phyloP scores from a whole-genome alignment of 192 early-diverging fungal species.

The Linnemannia exigua region DNA sequence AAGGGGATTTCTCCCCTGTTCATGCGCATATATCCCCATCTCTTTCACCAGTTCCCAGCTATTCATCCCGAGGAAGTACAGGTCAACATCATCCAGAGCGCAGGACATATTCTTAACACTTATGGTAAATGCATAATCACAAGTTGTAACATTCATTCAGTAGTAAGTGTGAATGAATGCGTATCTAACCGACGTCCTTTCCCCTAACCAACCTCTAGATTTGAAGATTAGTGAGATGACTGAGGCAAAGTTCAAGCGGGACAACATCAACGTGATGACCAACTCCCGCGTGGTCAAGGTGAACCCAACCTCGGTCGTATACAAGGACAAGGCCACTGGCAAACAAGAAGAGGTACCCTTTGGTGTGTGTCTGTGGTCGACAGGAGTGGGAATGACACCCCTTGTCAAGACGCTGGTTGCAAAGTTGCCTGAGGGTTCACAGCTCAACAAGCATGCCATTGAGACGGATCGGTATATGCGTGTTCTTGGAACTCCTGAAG shows the following conservation, averaged over 20 bases:
- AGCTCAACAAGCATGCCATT: slow-evolving; percentile 73
- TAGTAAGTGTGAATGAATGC: background rate
- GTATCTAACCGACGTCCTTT: background rate
- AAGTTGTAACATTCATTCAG: background rate
- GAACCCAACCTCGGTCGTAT: slow-evolving; percentile 66
- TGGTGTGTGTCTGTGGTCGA: slow-evolving; percentile 70
- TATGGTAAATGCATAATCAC: slow-evolving; percentile 47
- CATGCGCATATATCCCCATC: background rate
- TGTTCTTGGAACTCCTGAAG: slow-evolving; percentile 67
- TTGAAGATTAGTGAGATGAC: slow-evolving; percentile 74
- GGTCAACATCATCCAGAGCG: slow-evolving; percentile 76
- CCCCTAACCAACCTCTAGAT: slow-evolving; percentile 24
- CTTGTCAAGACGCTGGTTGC: slow-evolving; percentile 64
- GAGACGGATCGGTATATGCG: slow-evolving; percentile 69
- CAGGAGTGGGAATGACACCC: slow-evolving; percentile 73
- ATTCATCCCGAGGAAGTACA: slow-evolving; percentile 66
- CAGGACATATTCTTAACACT: slow-evolving; percentile 81
- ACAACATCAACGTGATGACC: slow-evolving; percentile 76
- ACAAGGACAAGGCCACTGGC: slow-evolving; percentile 61
- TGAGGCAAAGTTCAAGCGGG: slow-evolving; percentile 73
- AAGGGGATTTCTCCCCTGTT: slow-evolving; percentile 14
- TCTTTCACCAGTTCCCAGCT: slow-evolving; percentile 69
- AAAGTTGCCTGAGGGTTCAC: slow-evolving; percentile 58
- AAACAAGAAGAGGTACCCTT: slow-evolving; percentile 54
- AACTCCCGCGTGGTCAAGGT: slow-evolving; percentile 76